These are phyloP conservation scores for Boletus sp. DNA, from an alignment of 768 basidiomycete species.

Conservation along the genomic window DNA sequence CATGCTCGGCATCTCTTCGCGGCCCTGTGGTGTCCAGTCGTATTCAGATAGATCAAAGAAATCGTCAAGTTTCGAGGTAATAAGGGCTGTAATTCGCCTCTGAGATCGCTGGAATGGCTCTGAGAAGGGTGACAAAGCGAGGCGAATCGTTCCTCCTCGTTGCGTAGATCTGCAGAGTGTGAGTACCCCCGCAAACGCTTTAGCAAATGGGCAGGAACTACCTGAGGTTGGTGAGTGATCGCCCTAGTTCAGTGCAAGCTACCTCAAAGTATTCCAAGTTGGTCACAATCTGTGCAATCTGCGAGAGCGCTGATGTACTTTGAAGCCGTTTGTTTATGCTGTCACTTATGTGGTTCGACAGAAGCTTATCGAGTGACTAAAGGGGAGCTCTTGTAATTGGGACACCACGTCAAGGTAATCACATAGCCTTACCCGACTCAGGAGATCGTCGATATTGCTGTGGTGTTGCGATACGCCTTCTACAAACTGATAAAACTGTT, in stretches of 20 bases:
- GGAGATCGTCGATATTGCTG: conserved; percentile 84
- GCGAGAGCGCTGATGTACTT: conserved; percentile 75
- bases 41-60: conserved; percentile 96
- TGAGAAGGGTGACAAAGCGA: conserved; percentile 65
- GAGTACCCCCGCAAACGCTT: not conserved
- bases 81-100: conserved; percentile 73
- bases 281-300: conserved; percentile 89
- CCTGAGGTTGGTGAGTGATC: conserved; percentile 80
- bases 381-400: conserved; percentile 1
- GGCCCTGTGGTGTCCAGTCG: conserved; percentile 78
- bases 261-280: conserved; percentile 91
- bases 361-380: conserved; percentile 82
- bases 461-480: conserved; percentile 93
- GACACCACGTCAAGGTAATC: not conserved
- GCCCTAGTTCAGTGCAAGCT: conserved; percentile 81
- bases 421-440: conserved; percentile 65
- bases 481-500: conserved; percentile 94
- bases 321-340: conserved; percentile 72
- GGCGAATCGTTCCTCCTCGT: conserved; percentile 74
- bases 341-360: conserved; percentile 72
- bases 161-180: conserved; percentile 64
- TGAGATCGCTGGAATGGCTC: conserved; percentile 65
- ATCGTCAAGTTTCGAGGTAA: conserved; percentile 89
- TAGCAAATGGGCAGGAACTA: conserved; percentile 27
- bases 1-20: conserved; percentile 81